Conservation (phyloP, 768 basidiomycete species). For the Mycena floridula region DNA sequence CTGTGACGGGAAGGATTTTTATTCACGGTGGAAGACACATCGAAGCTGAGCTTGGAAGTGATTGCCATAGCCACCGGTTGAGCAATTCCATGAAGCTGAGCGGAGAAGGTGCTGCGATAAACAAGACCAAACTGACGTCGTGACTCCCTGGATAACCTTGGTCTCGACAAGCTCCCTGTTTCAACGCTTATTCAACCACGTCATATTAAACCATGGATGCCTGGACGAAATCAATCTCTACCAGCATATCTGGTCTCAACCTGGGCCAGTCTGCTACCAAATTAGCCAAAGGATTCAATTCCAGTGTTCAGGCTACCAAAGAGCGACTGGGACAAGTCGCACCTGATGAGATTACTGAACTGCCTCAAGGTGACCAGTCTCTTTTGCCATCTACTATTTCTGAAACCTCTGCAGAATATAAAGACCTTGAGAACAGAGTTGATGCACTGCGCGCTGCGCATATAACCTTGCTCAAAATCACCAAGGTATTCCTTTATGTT, state of each 20-base stretch:
- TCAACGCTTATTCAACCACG: too few species aligned
- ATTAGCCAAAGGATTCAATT: conserved; percentile 73
- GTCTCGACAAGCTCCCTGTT: too few species aligned
- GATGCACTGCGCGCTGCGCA: conserved; percentile 86
- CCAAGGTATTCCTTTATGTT: conserved; percentile 1
- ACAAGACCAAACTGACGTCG: too few species aligned
- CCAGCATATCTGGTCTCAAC: conserved; percentile 60
- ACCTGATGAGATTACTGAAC: conserved; percentile 91
- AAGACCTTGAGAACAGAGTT: conserved; percentile 89
- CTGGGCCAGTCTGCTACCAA: conserved; percentile 70
- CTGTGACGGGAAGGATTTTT: too few species aligned
- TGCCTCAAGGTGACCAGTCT: conserved; percentile 65
- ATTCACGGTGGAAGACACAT: too few species aligned
- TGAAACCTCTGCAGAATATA: conserved; percentile 67
- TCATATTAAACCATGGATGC: conserved; percentile 51
- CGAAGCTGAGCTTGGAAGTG: too few species aligned
- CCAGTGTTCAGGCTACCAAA: conserved; percentile 77
- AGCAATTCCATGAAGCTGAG: too few species aligned
- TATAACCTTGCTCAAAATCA: conserved; percentile 66
- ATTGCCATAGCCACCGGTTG: too few species aligned
- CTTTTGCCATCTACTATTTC: background rate
- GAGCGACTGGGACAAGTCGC: conserved; percentile 88
- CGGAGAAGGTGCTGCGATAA: too few species aligned
- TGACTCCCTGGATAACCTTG: too few species aligned
- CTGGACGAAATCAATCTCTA: conserved; percentile 67